These are phyloP conservation scores for Poa annua DNA, from an alignment of 176 grass and related monocot species.

Conservation along the genomic window DNA sequence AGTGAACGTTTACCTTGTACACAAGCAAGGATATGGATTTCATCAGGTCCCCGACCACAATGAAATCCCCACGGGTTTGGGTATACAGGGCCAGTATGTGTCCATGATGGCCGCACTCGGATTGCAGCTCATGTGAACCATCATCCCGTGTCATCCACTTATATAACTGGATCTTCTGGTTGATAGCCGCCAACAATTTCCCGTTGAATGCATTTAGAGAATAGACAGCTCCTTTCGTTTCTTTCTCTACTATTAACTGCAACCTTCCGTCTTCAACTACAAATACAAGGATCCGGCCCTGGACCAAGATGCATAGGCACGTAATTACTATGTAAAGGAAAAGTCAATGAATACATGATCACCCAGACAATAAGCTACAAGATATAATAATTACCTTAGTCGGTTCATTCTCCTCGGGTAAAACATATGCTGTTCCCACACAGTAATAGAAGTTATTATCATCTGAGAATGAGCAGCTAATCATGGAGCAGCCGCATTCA, in stretches of 20 bases:
- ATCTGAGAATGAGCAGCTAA: constrained; percentile 91
- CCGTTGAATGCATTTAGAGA: constrained; percentile 92
- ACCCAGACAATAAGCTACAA: background rate
- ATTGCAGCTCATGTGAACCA: constrained; percentile 78
- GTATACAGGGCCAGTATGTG: constrained; percentile 92
- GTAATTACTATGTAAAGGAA: constrained; percentile 30
- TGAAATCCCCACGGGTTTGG: constrained; percentile 95
- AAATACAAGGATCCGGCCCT: constrained; percentile 96
- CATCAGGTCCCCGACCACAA: constrained; percentile 96
- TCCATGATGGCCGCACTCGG: constrained; percentile 90
- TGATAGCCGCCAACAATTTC: constrained; percentile 91
- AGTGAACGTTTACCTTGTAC: constrained; percentile 68
- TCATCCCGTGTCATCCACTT: constrained; percentile 87
- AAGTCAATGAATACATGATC: background rate
- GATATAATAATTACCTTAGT: constrained; percentile 67
- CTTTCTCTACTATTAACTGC: constrained; percentile 88
- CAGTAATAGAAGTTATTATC: constrained; percentile 90
- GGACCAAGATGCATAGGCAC: constrained; percentile 21
- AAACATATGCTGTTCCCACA: constrained; percentile 93
- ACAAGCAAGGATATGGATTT: constrained; percentile 94
- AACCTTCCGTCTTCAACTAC: constrained; percentile 86
- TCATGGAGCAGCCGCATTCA: constrained; percentile 83
- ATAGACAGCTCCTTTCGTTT: constrained; percentile 95
- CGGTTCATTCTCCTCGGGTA: constrained; percentile 96
- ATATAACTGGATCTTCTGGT: constrained; percentile 96